These are phyloP conservation scores for Neophaeococcomyces mojaviensis DNA, from an alignment of 2,329 filamentous ascomycete species.

Conservation along the genomic window DNA sequence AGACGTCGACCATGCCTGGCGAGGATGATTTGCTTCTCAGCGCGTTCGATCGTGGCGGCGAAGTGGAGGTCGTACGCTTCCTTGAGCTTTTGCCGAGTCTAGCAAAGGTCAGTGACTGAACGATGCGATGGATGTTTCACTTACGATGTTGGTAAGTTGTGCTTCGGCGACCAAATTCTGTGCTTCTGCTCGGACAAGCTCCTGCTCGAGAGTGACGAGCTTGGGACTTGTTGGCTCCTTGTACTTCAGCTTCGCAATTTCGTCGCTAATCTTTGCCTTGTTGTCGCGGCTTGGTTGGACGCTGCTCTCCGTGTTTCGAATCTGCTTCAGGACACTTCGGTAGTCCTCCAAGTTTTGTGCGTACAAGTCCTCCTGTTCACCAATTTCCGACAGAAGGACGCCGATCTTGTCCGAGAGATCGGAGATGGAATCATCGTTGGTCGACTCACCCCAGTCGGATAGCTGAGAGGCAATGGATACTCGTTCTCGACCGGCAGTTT, in stretches of 20 bases:
- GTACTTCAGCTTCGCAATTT: slow-evolving; percentile 83
- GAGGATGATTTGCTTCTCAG: slow-evolving; percentile 92
- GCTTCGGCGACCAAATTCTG: slow-evolving; percentile 95
- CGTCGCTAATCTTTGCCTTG: slow-evolving; percentile 80
- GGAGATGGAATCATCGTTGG: slow-evolving; percentile 74
- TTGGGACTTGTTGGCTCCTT: slow-evolving; percentile 82
- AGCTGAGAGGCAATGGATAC: slow-evolving; percentile 79
- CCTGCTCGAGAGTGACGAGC: slow-evolving; percentile 82
- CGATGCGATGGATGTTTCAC: slow-evolving; percentile 28
- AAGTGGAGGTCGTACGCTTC: slow-evolving; percentile 88
- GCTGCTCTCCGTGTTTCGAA: slow-evolving; percentile 89
- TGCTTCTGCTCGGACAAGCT: slow-evolving; percentile 90
- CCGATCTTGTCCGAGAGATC: slow-evolving; percentile 95
- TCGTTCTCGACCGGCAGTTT: slow-evolving; percentile 76
- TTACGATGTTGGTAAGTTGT: slow-evolving; percentile 85
- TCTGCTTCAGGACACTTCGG: slow-evolving; percentile 73
- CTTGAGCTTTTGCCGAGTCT: slow-evolving; percentile 94
- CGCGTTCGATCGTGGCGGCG: slow-evolving; percentile 83
- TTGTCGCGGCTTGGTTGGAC: slow-evolving; percentile 87
- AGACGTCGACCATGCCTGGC: slow-evolving; percentile 84
- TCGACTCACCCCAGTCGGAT: slow-evolving; percentile 93
- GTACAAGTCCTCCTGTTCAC: slow-evolving; percentile 85
- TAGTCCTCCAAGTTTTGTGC: slow-evolving; percentile 83
- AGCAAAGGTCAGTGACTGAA: slow-evolving; percentile 9
- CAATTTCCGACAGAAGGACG: slow-evolving; percentile 83